Evolutionary conservation across 2,329 filamentous ascomycete genomes (phyloP), one percentile per base, ranked within the genome.

Genomic region (Fusarium subtropicale): DNA sequence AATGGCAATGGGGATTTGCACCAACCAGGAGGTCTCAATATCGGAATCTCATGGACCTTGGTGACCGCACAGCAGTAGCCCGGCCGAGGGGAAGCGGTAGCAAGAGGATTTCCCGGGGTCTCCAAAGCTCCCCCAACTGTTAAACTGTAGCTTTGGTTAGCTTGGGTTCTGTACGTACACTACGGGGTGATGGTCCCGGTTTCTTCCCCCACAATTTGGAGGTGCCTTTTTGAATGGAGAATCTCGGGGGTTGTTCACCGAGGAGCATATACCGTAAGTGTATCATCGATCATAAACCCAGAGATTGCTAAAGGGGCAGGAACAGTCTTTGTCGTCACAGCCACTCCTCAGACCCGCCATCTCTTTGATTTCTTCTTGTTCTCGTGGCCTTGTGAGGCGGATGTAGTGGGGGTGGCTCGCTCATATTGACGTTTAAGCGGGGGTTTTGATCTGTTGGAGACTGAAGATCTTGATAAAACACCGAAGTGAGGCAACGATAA

Each of bases 81-180:
- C 72, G 69, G 71, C 71, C 73, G 72, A 75, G 71, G 67, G 73
- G 73, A 75, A 73, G 71, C 71, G 69, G 60, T 53, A 39, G 66
- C 74, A 78, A 78, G 76, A 78, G 74, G 76, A 78, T 78, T 78
- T 78, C 75, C 76, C 77, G 77, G 77, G 71, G 61, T 60, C 58
- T 60, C 60, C 61, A 63, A 66, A 54, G 50, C 39, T 60, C 41
- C 45, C 64, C 53, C 56, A 60, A 55, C n/a, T 44, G 47, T 54
- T 54, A 18, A 33, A 30, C 34, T 51, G 34, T 52, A 41, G 47
- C 33, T 34, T 51, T 39, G 36, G 36, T 39, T 39, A 39, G 36
- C 36, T 39, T 39, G n/a, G 20, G 9, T 36, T 36, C 13, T 51
- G 22, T 51, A 16, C 31, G 47, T 46, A 65, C 42, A 51, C 56